Conservation (phyloP, 2,329 filamentous ascomycete genomes). For the Byssoonygena ceratinophila region DNA sequence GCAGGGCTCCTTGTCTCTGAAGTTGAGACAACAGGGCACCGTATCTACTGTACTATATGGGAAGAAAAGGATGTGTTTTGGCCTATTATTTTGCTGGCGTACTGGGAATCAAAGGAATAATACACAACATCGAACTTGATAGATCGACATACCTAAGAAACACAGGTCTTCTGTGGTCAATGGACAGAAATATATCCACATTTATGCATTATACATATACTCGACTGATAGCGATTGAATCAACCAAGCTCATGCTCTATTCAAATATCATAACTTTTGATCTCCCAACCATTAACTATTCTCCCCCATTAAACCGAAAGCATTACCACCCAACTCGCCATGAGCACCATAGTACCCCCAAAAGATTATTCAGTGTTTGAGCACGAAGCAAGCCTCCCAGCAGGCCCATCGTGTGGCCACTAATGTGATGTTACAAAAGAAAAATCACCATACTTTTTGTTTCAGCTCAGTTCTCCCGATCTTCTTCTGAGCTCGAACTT, state of each 20-base stretch:
- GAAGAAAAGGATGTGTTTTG: too few species aligned
- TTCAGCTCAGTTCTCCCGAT: background rate
- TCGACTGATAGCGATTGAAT: background rate
- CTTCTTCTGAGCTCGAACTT: slow-evolving; percentile 2
- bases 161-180: background rate
- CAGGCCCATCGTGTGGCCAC: background rate
- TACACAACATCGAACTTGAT: background rate
- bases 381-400: too few species aligned
- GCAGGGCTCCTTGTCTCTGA: background rate
- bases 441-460: too few species aligned
- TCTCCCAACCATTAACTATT: background rate
- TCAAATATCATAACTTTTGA: background rate
- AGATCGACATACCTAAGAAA: background rate
- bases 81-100: background rate
- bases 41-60: background rate
- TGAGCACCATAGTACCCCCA: background rate
- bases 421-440: too few species aligned
- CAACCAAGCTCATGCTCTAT: background rate
- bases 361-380: too few species aligned
- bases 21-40: background rate
- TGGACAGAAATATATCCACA: background rate
- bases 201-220: background rate
- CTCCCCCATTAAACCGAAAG: background rate
- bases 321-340: background rate
- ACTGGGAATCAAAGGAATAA: background rate